Evolutionary conservation across 768 basidiomycete genomes (phyloP), one percentile per base, ranked within the genome.

Genomic region (Lactifluus subvellereus): DNA sequence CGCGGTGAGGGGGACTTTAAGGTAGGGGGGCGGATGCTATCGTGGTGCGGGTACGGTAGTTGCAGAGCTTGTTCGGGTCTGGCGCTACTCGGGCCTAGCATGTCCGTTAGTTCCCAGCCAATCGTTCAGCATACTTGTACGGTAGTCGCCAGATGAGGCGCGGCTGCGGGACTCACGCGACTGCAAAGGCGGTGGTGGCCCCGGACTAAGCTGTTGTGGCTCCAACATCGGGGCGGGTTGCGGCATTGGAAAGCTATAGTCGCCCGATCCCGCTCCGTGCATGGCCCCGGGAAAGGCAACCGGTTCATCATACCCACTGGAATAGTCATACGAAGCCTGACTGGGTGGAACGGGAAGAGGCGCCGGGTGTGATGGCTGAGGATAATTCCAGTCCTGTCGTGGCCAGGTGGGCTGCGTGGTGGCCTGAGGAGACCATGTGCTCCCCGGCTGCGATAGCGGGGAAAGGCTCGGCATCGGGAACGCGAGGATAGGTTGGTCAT

Each of bases 141-240:
- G 48, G 13, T 33, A 51, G 40, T 27, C 42, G 33, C n/a, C 52
- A 2, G 43, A 40, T 32, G 35, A 13, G 40, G 49, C 30, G 40
- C 40, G 20, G 22, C 18, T 42, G 45, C 30, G 18, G 37, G 11
- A 64, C 62, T 59, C 53, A 64, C 62, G 53, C 40, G 62, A 32
- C 22, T 54, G 53, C 2, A 32, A 33, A n/a, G 58, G 53, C 20
- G 62, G 62, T 22, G 62, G 51, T 10, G 47, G 32, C 40, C 53
- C 62, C 1, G 53, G 58, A 45, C 38, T 49, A 10, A 50, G 40
- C 27, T 55, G 62, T 13, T 64, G 57, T 5, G 57, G 47, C 32
- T 49, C 62, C 38, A 59, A 50, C 0, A 59, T 20, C 37, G 57
- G 33, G 32, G 62, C 32, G 11, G 38, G 7, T 8, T 59, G 57